Percentiles rank a stretch among this genome's conserved stretches.
phyloP scores from a whole-genome alignment of 148 eudicot genomes.

The Chenopodium berlandieri region DNA sequence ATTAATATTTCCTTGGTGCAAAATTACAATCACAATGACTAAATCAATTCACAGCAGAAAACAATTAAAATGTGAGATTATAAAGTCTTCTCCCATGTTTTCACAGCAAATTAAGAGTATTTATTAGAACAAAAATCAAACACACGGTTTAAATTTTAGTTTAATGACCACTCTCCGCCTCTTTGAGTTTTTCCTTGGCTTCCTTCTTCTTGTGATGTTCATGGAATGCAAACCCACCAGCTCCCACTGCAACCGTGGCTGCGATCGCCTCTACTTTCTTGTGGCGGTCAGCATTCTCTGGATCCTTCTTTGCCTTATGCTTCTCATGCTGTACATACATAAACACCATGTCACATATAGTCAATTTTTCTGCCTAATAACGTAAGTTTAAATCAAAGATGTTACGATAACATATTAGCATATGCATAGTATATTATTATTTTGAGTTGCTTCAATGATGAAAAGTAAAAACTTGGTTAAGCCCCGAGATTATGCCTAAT shows the following conservation, averaged over 20 bases:
- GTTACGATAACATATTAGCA: too few relatives aligned
- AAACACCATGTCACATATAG: background rate
- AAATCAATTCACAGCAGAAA: background rate
- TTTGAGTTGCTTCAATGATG: too few relatives aligned
- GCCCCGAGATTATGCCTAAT: background rate
- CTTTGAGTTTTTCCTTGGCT: conserved; percentile 25
- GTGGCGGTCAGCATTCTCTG: conserved; percentile 30
- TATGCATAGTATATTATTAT: background rate
- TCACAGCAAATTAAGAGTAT: too few relatives aligned
- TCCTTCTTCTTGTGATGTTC: conserved; percentile 35
- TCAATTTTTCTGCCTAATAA: background rate
- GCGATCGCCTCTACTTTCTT: conserved; percentile 23
- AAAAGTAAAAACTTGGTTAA: too few relatives aligned
- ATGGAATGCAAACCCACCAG: conserved; percentile 31
- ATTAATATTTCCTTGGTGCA: background rate
- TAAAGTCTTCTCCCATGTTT: too few relatives aligned
- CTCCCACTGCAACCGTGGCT: conserved; percentile 28
- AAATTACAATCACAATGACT: background rate
- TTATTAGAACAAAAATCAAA: background rate
- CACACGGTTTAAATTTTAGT: background rate
- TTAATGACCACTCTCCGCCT: background rate
- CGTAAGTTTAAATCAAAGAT: too few relatives aligned
- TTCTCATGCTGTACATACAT: conserved; percentile 27
- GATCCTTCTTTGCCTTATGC: conserved; percentile 39
- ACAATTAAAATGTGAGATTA: too few relatives aligned